Evolutionary conservation across 345 rosid species (phyloP).

Genomic region (Brassica rapa): DNA sequence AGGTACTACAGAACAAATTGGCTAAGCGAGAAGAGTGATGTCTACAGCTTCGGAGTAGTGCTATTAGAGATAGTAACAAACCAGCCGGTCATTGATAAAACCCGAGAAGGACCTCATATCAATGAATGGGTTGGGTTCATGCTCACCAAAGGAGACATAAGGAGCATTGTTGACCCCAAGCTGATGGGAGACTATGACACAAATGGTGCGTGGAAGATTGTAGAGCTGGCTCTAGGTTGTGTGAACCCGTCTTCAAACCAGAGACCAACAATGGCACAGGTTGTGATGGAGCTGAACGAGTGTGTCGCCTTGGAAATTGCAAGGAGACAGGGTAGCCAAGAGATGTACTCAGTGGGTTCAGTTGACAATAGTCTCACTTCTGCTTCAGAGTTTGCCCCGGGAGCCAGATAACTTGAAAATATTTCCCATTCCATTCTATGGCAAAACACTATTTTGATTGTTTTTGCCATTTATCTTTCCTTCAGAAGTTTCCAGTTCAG

Average conservation of each 20-base stretch:
- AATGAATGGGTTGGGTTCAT: slow-evolving; percentile 45
- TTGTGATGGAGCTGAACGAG: slow-evolving; percentile 46
- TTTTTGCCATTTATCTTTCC: background rate
- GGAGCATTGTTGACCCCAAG: slow-evolving; percentile 49
- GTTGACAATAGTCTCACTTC: slow-evolving; percentile 5
- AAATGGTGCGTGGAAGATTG: slow-evolving; percentile 50
- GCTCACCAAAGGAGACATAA: slow-evolving; percentile 49
- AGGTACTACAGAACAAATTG: slow-evolving; percentile 42
- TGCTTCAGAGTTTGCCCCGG: slow-evolving; percentile 25
- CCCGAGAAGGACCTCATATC: slow-evolving; percentile 37
- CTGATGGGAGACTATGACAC: slow-evolving; percentile 41
- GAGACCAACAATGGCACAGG: slow-evolving; percentile 49
- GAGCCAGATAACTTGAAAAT: slow-evolving; percentile 29
- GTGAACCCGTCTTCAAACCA: slow-evolving; percentile 26
- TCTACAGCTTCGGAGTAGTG: slow-evolving; percentile 59
- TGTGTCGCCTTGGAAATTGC: slow-evolving; percentile 36
- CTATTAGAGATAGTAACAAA: slow-evolving; percentile 57
- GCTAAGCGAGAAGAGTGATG: slow-evolving; percentile 55
- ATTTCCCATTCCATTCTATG: background rate
- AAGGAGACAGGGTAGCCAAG: slow-evolving; percentile 23
- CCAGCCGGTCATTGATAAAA: slow-evolving; percentile 40
- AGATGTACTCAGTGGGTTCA: slow-evolving; percentile 14
- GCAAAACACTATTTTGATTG: background rate
- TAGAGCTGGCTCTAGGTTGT: slow-evolving; percentile 50
- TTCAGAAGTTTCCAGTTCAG: background rate